Percentiles rank a stretch among this genome's conserved stretches.
Evolutionary conservation across 192 early-diverging fungal species (phyloP).

Genomic region (Coemansia sp.): DNA sequence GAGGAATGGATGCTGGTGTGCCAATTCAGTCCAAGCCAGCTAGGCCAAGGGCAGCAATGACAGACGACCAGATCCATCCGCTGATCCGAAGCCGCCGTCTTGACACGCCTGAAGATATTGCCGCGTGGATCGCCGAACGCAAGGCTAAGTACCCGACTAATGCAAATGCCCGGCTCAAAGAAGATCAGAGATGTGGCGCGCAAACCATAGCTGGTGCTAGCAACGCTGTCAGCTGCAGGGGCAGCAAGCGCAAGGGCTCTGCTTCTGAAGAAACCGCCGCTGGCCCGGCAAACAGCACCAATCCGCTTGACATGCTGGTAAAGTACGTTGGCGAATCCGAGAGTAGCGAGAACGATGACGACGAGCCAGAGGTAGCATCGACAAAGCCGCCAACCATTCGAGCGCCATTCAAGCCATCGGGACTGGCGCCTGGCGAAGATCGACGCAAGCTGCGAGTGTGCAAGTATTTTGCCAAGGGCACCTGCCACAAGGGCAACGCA

Average conservation of each 20-base stretch:
- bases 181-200: neutral
- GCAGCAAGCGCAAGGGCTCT: conserved; percentile 20
- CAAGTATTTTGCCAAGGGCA: conserved; percentile 27
- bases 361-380: conserved; percentile 11
- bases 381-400: conserved; percentile 4
- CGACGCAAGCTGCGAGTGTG: conserved; percentile 36
- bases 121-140: conserved; percentile 77
- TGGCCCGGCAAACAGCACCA: neutral
- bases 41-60: neutral
- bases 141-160: conserved; percentile 76
- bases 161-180: conserved; percentile 64
- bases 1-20: neutral
- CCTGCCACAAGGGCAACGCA: conserved; percentile 16
- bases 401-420: conserved; percentile 24
- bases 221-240: neutral
- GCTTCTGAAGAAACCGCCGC: neutral
- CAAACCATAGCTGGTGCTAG: neutral
- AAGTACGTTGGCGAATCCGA: conserved; percentile 15
- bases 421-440: conserved; percentile 27
- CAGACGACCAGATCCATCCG: conserved; percentile 36
- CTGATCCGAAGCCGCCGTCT: conserved; percentile 46
- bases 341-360: neutral
- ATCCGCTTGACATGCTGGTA: conserved; percentile 20
- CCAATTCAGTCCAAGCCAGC: neutral
- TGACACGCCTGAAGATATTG: conserved; percentile 70